Evolutionary conservation across 2,329 filamentous ascomycete species (phyloP), one percentile per base, ranked within the genome.

Genomic region (Exophiala viscosa): DNA sequence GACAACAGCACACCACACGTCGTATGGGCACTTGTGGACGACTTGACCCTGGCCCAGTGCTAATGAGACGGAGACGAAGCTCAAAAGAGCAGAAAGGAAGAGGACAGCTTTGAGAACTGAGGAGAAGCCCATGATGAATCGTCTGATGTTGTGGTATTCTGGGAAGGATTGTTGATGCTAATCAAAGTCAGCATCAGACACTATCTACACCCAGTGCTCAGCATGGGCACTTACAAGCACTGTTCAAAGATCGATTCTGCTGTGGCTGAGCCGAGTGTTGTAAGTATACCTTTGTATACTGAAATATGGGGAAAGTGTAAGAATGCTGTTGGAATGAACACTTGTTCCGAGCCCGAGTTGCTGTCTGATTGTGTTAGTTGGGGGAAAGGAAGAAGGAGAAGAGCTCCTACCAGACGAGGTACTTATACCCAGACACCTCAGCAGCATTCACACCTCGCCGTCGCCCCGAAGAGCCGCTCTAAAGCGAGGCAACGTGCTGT

Each of bases 1-100:
- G 4, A 54, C 52, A 18, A 50, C 23, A 5, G 52, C 52, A 31
- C 52, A 54, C 41, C 45, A 54, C 2, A 54, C 47, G 7, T 28
- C 14, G 31, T 50, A 47, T 10, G 35, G 41, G 39, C 52, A 54
- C 14, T 50, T 28, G 35, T 54, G 40, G 1, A 40, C 38, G 1
- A 55, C 32, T 14, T 50, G 20, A 7, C 43, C 43, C 15, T 23
- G 36, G 13, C n/a, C 23, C 9, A 36, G 14, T 36, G 14, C 34
- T 10, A 15, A 36, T 5, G 15, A 13, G 14, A 41, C 18, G n/a
- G 31, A 14, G 13, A 7, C 23, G 8, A 41, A 39, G 14, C 11
- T 14, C 5, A 20, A n/a, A 3, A 47, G 34, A 31, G 17, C 32
- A 17, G 20, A 17, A 18, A 47, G 13, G 18, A 38, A 20, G 10